These are phyloP conservation scores for Aspergillus ochraceoroseus DNA, from an alignment of 2,329 filamentous ascomycete genomes.

Conservation along the genomic window DNA sequence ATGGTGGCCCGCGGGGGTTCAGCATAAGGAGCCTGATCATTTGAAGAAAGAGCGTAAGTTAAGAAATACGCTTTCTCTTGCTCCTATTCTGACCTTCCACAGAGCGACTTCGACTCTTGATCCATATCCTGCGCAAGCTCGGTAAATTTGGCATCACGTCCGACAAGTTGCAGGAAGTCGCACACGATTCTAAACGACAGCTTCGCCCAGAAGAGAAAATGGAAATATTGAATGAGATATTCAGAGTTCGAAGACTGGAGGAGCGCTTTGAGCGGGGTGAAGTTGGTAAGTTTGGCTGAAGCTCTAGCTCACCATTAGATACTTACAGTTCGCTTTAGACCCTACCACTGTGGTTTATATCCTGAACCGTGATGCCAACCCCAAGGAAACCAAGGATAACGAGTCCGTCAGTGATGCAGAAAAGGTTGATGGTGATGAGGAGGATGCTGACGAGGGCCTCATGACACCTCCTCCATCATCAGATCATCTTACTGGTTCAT, in stretches of 20 bases:
- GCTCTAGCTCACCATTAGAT: background rate
- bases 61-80: too few relatives aligned
- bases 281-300: slow-evolving; percentile 32
- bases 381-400: slow-evolving; percentile 32
- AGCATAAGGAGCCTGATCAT: slow-evolving; percentile 49
- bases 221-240: slow-evolving; percentile 41
- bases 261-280: slow-evolving; percentile 41
- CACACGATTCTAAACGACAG: slow-evolving; percentile 38
- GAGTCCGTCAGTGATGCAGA: slow-evolving; percentile 27
- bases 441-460: slow-evolving; percentile 27
- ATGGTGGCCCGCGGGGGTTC: slow-evolving; percentile 44
- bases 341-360: slow-evolving; percentile 37
- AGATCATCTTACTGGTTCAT: slow-evolving; percentile 23
- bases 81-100: too few relatives aligned
- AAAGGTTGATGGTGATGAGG: slow-evolving; percentile 24
- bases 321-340: slow-evolving; percentile 22
- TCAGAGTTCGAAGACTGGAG: slow-evolving; percentile 39
- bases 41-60: slow-evolving; percentile 44
- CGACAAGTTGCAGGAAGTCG: slow-evolving; percentile 40
- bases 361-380: slow-evolving; percentile 34
- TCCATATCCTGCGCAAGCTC: slow-evolving; percentile 42
- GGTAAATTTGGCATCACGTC: slow-evolving; percentile 34
- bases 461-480: slow-evolving; percentile 27
- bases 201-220: slow-evolving; percentile 35
- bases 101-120: slow-evolving; percentile 38